Conservation (phyloP, 2,329 filamentous ascomycete genomes). For the Diaporthe eres region DNA sequence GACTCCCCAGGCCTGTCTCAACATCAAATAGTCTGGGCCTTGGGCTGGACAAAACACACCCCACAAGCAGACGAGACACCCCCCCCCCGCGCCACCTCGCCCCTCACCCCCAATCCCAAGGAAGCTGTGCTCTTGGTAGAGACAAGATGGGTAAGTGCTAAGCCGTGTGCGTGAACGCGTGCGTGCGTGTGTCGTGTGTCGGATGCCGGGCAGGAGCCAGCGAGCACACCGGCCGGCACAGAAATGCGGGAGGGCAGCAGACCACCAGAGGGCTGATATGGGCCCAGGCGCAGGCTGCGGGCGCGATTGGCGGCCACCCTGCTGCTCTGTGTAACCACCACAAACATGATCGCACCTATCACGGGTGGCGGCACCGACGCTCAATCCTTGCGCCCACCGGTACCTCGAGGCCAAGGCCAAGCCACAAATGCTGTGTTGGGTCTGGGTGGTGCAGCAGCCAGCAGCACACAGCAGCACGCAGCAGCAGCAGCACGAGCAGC, state of each 20-base stretch:
- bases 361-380: not conserved
- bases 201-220: constrained; percentile 11
- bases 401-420: constrained; percentile 27
- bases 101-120: not conserved
- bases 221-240: constrained; percentile 24
- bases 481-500: constrained; percentile 1
- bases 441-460: constrained; percentile 24
- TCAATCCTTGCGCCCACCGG: constrained; percentile 9
- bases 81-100: not conserved
- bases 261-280: not conserved
- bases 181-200: constrained; percentile 17
- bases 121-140: not conserved
- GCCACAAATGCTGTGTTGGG: constrained; percentile 28
- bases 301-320: constrained; percentile 27
- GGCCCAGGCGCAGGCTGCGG: constrained; percentile 3
- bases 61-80: not conserved
- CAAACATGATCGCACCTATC: constrained; percentile 31
- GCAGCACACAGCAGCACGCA: constrained; percentile 13
- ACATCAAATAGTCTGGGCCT: constrained; percentile 19
- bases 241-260: not conserved
- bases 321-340: constrained; percentile 28
- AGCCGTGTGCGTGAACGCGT: constrained; percentile 1
- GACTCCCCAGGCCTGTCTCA: constrained; percentile 25
- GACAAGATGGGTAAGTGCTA: not conserved
- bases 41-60: not conserved